A percentile compares a stretch with the other conserved stretches of the same genome.
These are phyloP conservation scores for Mrakia gelida DNA, from an alignment of 768 basidiomycete genomes.

Conservation along the genomic window DNA sequence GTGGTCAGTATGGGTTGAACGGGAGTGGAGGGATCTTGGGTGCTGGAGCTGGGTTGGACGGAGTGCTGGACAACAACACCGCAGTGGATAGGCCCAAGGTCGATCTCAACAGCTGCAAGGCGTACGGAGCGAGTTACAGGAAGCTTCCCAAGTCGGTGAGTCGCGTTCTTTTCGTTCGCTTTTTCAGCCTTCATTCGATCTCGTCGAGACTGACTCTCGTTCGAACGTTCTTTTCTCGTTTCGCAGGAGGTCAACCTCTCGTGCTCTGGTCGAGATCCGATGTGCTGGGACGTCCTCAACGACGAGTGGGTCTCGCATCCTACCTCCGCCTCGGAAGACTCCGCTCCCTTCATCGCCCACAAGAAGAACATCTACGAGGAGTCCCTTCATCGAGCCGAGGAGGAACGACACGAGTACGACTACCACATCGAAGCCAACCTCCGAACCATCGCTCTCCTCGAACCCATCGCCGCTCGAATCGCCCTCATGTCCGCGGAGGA, in stretches of 20 bases:
- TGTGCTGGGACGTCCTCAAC: constrained; percentile 92
- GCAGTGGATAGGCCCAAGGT: constrained; percentile 77
- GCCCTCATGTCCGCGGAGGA: constrained; percentile 87
- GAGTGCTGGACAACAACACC: constrained; percentile 63
- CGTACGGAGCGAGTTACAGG: constrained; percentile 88
- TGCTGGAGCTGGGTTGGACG: constrained; percentile 62
- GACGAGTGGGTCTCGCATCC: constrained; percentile 98
- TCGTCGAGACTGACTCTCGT: not conserved
- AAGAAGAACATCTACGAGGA: constrained; percentile 98
- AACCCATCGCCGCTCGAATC: constrained; percentile 78
- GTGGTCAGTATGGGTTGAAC: constrained; percentile 30
- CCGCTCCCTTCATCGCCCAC: constrained; percentile 79
- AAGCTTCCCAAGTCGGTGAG: constrained; percentile 80
- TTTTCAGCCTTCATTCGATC: not conserved
- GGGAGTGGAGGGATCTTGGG: constrained; percentile 41
- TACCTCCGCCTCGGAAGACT: constrained; percentile 94
- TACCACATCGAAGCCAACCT: constrained; percentile 86
- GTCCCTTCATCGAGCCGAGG: constrained; percentile 91
- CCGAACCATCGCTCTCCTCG: constrained; percentile 84
- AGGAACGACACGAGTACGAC: constrained; percentile 96
- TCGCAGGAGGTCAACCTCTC: constrained; percentile 76
- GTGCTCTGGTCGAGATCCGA: constrained; percentile 89
- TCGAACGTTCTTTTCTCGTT: not conserved
- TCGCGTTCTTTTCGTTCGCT: constrained; percentile 34
- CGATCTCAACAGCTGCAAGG: constrained; percentile 45